Percentiles rank a stretch among this genome's conserved stretches.
Evolutionary conservation across 225 moss, liverwort and hornwort species (phyloP).

Genomic region (Pleurozium schreberi): DNA sequence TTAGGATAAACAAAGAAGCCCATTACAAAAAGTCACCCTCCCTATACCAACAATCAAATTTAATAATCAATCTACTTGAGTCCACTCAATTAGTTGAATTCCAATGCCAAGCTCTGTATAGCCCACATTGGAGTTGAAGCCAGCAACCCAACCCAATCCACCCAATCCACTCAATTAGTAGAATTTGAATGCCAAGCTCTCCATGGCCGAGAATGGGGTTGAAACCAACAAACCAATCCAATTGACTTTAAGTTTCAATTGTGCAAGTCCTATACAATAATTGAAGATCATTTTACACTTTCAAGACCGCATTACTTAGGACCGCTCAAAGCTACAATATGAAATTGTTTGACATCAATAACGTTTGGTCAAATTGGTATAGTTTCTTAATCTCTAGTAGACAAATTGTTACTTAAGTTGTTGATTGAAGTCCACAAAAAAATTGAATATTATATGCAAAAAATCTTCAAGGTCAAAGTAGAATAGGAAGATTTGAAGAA

Average conservation of each 20-base stretch:
- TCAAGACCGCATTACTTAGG: not conserved
- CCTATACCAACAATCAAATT: fast-evolving
- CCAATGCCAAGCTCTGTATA: not conserved
- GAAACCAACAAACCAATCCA: not conserved
- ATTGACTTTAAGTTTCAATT: not conserved
- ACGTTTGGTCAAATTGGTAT: not conserved
- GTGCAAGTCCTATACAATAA: fast-evolving
- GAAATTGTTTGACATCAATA: not conserved
- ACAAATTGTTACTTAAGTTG: not conserved
- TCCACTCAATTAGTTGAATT: not conserved
- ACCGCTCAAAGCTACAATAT: not conserved
- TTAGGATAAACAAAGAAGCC: not conserved
- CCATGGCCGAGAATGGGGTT: fast-evolving
- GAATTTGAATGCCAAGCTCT: not conserved
- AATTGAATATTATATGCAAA: not conserved
- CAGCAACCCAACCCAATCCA: not conserved
- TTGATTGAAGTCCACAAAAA: no score
- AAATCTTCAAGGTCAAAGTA: not conserved
- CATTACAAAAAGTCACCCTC: fast-evolving
- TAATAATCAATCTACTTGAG: not conserved
- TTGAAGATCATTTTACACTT: not conserved
- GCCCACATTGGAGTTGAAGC: no score
- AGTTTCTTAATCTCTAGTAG: no score
- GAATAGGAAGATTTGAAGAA: not conserved
- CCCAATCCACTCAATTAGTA: not conserved